Base-by-base conservation (phyloP, 2,329 filamentous ascomycete species). In the Xylaria hypoxylon region DNA sequence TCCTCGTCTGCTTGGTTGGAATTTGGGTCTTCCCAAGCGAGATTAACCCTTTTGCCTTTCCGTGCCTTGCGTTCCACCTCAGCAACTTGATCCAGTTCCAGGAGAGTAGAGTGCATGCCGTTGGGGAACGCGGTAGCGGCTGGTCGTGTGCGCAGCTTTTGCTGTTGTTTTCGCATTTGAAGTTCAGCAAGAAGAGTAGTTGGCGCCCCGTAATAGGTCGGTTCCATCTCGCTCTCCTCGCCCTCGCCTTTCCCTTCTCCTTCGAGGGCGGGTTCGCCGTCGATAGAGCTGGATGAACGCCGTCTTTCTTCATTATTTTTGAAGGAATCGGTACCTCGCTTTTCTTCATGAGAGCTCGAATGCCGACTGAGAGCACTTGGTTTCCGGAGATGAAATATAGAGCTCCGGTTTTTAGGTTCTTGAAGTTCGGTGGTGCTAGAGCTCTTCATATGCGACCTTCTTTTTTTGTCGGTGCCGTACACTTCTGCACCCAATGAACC, bases 181-280 rank as follows among this genome's bases (percentile, higher is more conserved):
- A 99, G 83, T 77, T 99, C 96, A 0, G 96, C 96, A 26, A 99
- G 86, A 0, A 99, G 85, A 0, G 96, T 99, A 0, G 94, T 97
- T 0, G 96, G 96, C 3, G 90, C 86, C 0, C 92, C 93, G 59
- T 89, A 85, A 69, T 88, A 90, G 1, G 83, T 74, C 2, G 84
- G 82, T 44, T 82, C 65, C 8, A 62, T 60, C 22, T 69, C 67
- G 2, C 82, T 81, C 2, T 83, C 80, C 3, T n/a, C n/a, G n/a
- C n/a, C 31, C 11, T 81, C 83, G 26, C 83, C 80, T 28, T 84
- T 83, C 3, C 82, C 80, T 2, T 82, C 81, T 2, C 81, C 81
- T 2, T 81, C 81, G 0, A 77, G 77, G 5, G 73, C 77, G 8
- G 68, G 73, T 5, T 77, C 76, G 15, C 76, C 77, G 48, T 79